Percentiles rank a stretch among this genome's conserved stretches.
phyloP scores from a whole-genome alignment of 1,284 basidiomycete genomes.

The Trichosporon sp. region DNA sequence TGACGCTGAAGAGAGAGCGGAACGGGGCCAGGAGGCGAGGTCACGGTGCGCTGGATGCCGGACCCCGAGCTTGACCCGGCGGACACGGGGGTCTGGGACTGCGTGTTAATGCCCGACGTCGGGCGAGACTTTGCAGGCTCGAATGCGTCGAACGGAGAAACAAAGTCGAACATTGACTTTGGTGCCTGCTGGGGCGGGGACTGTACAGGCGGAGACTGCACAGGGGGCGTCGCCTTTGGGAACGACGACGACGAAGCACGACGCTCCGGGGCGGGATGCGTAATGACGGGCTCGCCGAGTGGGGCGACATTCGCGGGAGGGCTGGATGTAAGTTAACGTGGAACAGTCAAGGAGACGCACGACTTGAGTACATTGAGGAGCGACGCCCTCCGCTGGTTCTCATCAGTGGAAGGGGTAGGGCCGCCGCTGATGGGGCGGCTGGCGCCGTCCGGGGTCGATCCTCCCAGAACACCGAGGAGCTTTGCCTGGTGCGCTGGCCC shows the following conservation, averaged over 20 bases:
- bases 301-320: background rate
- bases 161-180: constrained; percentile 43
- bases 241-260: background rate
- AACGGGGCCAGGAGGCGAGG: background rate
- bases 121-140: constrained; percentile 22
- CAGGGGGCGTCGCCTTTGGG: background rate
- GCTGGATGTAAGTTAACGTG: background rate
- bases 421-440: constrained; percentile 12
- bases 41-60: background rate
- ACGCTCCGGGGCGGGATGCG: constrained; percentile 5
- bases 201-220: background rate
- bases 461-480: constrained; percentile 20
- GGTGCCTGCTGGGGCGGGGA: background rate
- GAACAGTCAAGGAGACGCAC: constrained; percentile 1
- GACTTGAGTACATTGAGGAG: constrained; percentile 18
- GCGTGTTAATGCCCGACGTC: background rate
- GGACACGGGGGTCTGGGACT: background rate
- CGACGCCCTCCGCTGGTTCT: constrained; percentile 10
- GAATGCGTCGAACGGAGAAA: constrained; percentile 45
- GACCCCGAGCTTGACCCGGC: background rate
- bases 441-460: constrained; percentile 5
- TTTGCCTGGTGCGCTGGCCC: constrained; percentile 18
- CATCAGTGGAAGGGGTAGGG: background rate
- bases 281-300: constrained; percentile 16
- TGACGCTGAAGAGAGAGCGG: background rate